A percentile compares a stretch with the other conserved stretches of the same genome.
These are phyloP conservation scores for Marchantia polymorpha DNA, from an alignment of 225 moss, liverwort and hornwort species.

Conservation along the genomic window DNA sequence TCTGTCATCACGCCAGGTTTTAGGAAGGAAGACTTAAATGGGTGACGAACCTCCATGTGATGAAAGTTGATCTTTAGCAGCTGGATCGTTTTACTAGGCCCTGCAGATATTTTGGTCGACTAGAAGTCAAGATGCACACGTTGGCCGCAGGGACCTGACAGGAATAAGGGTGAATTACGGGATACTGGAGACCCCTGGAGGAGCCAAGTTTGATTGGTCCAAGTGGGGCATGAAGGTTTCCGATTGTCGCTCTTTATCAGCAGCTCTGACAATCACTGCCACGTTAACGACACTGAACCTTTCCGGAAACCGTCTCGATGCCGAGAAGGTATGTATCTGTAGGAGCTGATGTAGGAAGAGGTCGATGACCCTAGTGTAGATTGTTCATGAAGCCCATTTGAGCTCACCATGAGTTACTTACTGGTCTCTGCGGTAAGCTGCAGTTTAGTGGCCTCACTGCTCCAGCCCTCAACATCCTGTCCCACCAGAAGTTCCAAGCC, in stretches of 20 bases:
- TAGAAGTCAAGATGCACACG: not conserved
- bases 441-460: too few species aligned
- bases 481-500: too few species aligned
- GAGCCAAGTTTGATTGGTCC: conserved; percentile 61
- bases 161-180: conserved; percentile 69
- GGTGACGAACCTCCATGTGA: not conserved
- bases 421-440: too few species aligned
- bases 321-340: conserved; percentile 43
- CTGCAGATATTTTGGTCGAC: not conserved
- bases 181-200: conserved; percentile 38
- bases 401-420: too few species aligned
- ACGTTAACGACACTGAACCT: conserved; percentile 71
- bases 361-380: too few species aligned
- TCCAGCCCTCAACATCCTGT: too few species aligned
- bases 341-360: too few species aligned
- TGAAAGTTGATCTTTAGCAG: not conserved
- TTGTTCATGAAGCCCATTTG: too few species aligned
- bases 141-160: conserved; percentile 48
- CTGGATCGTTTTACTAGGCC: not conserved
- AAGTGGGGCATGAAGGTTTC: conserved; percentile 69
- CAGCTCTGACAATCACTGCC: conserved; percentile 52
- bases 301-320: conserved; percentile 55
- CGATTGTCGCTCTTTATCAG: conserved; percentile 65
- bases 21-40: not conserved
- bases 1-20: not conserved